Percentiles rank a stretch among this genome's conserved stretches.
Conservation (phyloP, 2,329 filamentous ascomycete species). For the Pseudocercospora eumusae region DNA sequence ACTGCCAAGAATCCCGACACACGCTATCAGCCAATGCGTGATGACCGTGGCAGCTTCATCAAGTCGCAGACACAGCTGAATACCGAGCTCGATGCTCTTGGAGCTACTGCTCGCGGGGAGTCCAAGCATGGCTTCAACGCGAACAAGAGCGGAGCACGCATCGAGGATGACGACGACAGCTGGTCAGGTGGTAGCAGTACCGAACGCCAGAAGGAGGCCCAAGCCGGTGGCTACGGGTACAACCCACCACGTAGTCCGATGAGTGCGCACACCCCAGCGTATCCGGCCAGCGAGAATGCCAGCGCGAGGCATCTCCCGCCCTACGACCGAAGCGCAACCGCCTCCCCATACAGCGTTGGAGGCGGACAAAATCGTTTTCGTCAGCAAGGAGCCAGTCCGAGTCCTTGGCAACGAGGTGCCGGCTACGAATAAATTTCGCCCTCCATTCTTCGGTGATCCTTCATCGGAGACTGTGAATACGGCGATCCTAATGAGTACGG, state of each 20-base stretch:
- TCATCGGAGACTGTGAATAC: slow-evolving; percentile 28
- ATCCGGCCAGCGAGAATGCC: slow-evolving; percentile 45
- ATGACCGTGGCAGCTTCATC: slow-evolving; percentile 95
- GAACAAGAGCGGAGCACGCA: slow-evolving; percentile 55
- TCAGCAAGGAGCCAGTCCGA: slow-evolving; percentile 49
- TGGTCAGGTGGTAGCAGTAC: slow-evolving; percentile 60
- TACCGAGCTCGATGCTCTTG: slow-evolving; percentile 86
- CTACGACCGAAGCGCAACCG: slow-evolving; percentile 40
- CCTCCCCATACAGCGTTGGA: slow-evolving; percentile 35
- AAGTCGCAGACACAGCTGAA: slow-evolving; percentile 88
- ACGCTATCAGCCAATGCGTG: slow-evolving; percentile 93
- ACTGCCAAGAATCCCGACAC: slow-evolving; percentile 92
- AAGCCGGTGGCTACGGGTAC: slow-evolving; percentile 33
- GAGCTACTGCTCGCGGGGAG: slow-evolving; percentile 84
- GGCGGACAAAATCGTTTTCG: slow-evolving; percentile 31
- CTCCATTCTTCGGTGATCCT: slow-evolving; percentile 22
- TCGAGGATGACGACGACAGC: slow-evolving; percentile 71
- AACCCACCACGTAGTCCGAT: slow-evolving; percentile 53
- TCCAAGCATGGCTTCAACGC: slow-evolving; percentile 56
- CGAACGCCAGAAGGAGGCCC: slow-evolving; percentile 44
- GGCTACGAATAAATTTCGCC: slow-evolving; percentile 57
- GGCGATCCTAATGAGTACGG: slow-evolving; percentile 26
- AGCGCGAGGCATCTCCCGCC: slow-evolving; percentile 44
- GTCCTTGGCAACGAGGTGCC: slow-evolving; percentile 66
- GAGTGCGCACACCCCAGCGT: slow-evolving; percentile 50